Percentiles rank a stretch among this genome's conserved stretches.
phyloP scores from a whole-genome alignment of 2,329 filamentous ascomycete species.

The Uncinocarpus reesii region DNA sequence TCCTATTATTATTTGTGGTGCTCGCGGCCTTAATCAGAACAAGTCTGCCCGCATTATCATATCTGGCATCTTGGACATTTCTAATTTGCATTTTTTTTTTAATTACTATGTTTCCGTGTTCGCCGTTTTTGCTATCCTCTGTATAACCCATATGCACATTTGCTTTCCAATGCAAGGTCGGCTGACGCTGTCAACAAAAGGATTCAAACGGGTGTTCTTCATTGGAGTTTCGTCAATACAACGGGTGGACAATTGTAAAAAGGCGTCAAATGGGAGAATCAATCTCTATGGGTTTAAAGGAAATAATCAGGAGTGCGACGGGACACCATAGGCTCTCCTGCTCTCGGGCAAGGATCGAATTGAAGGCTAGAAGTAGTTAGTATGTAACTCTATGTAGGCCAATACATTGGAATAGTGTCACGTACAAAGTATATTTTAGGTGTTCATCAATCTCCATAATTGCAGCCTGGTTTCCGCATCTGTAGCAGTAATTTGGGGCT shows the following conservation, averaged over 20 bases:
- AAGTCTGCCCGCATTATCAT: not conserved
- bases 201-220: not conserved
- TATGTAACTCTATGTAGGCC: conserved; percentile 22
- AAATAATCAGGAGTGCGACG: conserved; percentile 97
- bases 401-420: conserved; percentile 22
- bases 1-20: not conserved
- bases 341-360: conserved; percentile 96
- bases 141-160: conserved; percentile 4
- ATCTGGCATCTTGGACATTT: conserved; percentile 3
- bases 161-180: conserved; percentile 3
- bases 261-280: not conserved
- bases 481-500: conserved; percentile 93
- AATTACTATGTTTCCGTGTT: not conserved
- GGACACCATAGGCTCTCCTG: conserved; percentile 97
- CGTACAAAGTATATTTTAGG: conserved; percentile 98
- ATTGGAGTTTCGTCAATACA: not conserved
- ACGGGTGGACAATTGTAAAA: not conserved
- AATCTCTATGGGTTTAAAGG: conserved; percentile 51
- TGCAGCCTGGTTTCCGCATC: conserved; percentile 97
- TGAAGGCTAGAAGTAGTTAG: conserved; percentile 61
- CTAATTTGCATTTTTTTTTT: not conserved
- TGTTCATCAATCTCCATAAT: conserved; percentile 99
- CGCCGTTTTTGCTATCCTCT: not conserved
- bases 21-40: not conserved
- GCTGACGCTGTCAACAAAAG: not conserved